These are phyloP conservation scores for Penstemon barbatus DNA, from an alignment of 257 asterid genomes.

Conservation along the genomic window DNA sequence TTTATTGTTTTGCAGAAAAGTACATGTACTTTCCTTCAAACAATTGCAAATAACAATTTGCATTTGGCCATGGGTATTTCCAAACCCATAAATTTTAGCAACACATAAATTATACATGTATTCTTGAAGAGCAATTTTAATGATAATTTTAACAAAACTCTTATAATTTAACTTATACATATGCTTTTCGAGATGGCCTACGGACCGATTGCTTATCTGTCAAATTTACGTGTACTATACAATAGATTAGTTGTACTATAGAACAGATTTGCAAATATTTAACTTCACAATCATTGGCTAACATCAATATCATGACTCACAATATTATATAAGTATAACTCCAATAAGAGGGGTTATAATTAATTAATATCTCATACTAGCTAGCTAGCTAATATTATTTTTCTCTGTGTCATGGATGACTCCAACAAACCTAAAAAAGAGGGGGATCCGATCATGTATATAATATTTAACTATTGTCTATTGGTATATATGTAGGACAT, in stretches of 20 bases:
- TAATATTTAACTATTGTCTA: not conserved
- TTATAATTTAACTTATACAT: too few species aligned
- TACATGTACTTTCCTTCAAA: too few species aligned
- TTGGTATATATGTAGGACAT: conserved; percentile 17
- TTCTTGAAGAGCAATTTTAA: too few species aligned
- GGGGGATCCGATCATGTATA: conserved; percentile 29
- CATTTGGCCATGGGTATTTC: too few species aligned
- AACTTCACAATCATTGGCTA: conserved; percentile 38
- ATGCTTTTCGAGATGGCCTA: too few species aligned
- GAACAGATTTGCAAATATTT: conserved; percentile 5
- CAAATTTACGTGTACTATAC: too few species aligned
- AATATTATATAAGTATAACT: conserved; percentile 4
- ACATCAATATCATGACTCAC: conserved; percentile 50
- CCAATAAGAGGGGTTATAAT: conserved; percentile 25
- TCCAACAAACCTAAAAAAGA: conserved; percentile 45
- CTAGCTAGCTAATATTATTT: conserved; percentile 10
- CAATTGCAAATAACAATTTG: too few species aligned
- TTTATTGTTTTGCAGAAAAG: too few species aligned
- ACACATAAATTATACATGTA: too few species aligned
- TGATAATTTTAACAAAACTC: too few species aligned
- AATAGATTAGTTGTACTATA: not conserved
- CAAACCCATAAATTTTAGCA: too few species aligned
- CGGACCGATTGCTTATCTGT: too few species aligned
- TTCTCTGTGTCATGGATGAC: conserved; percentile 69
- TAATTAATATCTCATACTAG: conserved; percentile 1